phyloP scores from a whole-genome alignment of 768 basidiomycete species.

The Naganishia kalamii region DNA sequence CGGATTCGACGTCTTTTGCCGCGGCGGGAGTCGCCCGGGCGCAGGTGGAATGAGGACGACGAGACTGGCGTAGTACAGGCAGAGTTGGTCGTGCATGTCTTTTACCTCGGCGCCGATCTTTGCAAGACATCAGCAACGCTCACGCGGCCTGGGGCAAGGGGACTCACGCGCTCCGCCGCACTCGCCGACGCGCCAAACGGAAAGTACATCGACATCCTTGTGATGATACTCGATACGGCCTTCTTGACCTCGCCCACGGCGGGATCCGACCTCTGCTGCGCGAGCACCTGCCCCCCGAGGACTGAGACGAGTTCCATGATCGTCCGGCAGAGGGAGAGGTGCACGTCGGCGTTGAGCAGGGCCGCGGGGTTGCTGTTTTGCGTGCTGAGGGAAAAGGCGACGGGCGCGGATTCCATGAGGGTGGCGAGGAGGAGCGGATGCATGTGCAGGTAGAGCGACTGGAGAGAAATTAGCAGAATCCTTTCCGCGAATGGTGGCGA shows the following conservation, averaged over 20 bases:
- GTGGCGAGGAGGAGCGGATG: conserved; percentile 72
- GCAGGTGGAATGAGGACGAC: conserved; percentile 39
- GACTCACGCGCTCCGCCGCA: conserved; percentile 1
- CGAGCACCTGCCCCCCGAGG: conserved; percentile 30
- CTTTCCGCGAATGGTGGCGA: background rate
- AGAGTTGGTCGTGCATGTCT: conserved; percentile 28
- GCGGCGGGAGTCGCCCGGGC: conserved; percentile 21
- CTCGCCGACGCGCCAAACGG: conserved; percentile 54
- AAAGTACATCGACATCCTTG: conserved; percentile 75
- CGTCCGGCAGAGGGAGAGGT: conserved; percentile 36
- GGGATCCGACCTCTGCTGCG: background rate
- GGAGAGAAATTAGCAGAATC: background rate
- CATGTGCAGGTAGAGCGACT: conserved; percentile 61
- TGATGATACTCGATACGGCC: conserved; percentile 51
- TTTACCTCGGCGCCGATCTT: conserved; percentile 10
- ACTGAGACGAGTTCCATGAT: conserved; percentile 30
- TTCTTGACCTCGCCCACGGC: conserved; percentile 24
- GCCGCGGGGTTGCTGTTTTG: background rate
- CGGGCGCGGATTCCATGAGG: conserved; percentile 78
- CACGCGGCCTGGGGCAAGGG: too few relatives aligned
- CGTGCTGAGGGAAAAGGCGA: conserved; percentile 62
- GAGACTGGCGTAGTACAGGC: conserved; percentile 37
- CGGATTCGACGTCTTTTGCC: conserved; percentile 15
- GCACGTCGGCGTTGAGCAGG: conserved; percentile 23
- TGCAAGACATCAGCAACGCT: background rate